phyloP scores from a whole-genome alignment of 2,329 filamentous ascomycete genomes.

The Aspergillus sp. region DNA sequence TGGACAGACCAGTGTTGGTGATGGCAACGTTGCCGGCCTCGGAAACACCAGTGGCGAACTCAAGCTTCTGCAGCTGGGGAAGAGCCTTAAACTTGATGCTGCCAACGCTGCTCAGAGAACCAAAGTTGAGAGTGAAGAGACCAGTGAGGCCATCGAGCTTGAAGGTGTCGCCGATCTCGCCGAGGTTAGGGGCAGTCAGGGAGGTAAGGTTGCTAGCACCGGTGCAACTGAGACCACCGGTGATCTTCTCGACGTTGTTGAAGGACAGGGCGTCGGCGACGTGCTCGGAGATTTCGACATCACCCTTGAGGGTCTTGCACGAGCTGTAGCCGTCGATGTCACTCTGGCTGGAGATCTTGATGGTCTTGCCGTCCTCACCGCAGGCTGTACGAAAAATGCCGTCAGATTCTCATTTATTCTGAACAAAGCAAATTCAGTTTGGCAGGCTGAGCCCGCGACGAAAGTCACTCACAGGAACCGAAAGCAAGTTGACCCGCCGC shows the following conservation, averaged over 20 bases:
- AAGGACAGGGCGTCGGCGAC: conserved; percentile 56
- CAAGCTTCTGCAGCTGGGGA: conserved; percentile 53
- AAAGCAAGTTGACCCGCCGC: conserved; percentile 47
- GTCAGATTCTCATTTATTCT: conserved; percentile 7
- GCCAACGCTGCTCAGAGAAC: conserved; percentile 57
- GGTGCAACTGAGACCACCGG: conserved; percentile 46
- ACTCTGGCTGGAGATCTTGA: conserved; percentile 54
- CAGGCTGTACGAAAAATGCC: conserved; percentile 8
- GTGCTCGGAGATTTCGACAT: conserved; percentile 56
- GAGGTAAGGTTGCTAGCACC: conserved; percentile 57
- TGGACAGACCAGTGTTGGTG: conserved; percentile 75
- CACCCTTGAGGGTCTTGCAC: conserved; percentile 65
- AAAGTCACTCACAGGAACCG: conserved; percentile 35
- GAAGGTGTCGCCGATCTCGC: conserved; percentile 64
- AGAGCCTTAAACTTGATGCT: conserved; percentile 67
- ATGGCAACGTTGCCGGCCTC: conserved; percentile 65
- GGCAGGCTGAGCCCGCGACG: neutral
- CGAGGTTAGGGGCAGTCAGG: conserved; percentile 56
- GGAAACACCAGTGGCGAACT: conserved; percentile 59
- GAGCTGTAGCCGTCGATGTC: conserved; percentile 55
- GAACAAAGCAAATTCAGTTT: neutral
- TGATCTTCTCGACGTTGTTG: conserved; percentile 54
- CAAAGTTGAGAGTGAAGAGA: conserved; percentile 62
- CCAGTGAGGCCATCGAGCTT: conserved; percentile 60
- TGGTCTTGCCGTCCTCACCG: conserved; percentile 17